Percentiles rank a stretch among this genome's conserved stretches.
Evolutionary conservation across 495 filamentous ascomycete species (phyloP).

Genomic region (Chaetomium fimeti): DNA sequence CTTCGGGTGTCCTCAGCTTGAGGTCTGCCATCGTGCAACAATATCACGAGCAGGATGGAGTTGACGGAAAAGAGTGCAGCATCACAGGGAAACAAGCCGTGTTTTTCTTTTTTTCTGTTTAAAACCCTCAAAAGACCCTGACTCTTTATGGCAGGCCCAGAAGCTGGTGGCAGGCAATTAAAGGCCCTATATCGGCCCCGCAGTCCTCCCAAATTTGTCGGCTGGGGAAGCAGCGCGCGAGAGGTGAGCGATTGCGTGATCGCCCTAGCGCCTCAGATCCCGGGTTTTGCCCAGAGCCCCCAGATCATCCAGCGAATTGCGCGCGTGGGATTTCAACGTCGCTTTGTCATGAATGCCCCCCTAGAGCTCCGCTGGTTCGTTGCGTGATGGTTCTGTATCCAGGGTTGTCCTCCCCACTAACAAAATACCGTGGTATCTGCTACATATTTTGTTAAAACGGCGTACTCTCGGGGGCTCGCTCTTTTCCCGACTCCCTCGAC

Average conservation of each 20-base stretch:
- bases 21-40: constrained; percentile 37
- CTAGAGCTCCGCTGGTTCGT: constrained; percentile 6
- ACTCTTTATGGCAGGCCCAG: constrained; percentile 22
- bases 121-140: constrained; percentile 9
- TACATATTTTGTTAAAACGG: neutral
- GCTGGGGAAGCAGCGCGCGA: constrained; percentile 21
- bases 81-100: constrained; percentile 8
- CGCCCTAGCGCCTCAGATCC: constrained; percentile 33
- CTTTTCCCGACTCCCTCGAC: neutral
- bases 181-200: constrained; percentile 33
- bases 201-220: constrained; percentile 29
- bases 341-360: constrained; percentile 31
- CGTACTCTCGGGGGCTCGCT: neutral
- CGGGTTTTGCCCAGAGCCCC: constrained; percentile 29
- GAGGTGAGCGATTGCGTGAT: constrained; percentile 40
- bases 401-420: neutral
- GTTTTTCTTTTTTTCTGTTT: constrained; percentile 12
- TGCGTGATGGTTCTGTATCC: neutral
- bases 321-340: constrained; percentile 32
- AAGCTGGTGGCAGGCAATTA: constrained; percentile 16
- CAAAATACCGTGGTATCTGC: neutral
- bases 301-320: constrained; percentile 32
- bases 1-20: constrained; percentile 46
- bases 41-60: constrained; percentile 3
- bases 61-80: constrained; percentile 10